Base-by-base conservation (phyloP, 2,329 filamentous ascomycete species). In the Byssochlamys sp. region DNA sequence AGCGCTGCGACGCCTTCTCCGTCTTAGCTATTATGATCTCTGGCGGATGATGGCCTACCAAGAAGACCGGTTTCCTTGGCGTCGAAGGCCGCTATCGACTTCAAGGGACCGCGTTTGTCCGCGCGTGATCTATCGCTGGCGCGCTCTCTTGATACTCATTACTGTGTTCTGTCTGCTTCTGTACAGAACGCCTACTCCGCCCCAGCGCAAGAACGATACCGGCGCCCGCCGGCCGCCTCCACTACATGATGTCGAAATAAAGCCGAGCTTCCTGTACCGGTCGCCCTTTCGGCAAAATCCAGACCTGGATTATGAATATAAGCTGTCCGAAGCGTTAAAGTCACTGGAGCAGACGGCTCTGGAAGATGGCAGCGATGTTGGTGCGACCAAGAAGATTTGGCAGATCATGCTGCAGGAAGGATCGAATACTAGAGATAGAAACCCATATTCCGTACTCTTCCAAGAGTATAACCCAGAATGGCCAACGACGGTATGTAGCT, bases 271-370 rank as follows among this genome's bases (percentile, higher is more conserved):
- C 51, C 61, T 71, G 1, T 64, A 69, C 39, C 62, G 53, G 10
- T 71, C 70, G 12, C n/a, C 58, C 1, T 70, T 67, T 55, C 68
- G 70, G 25, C 45, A 61, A 3, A 45, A 65, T 27, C 67, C 67
- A 2, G 65, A 72, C 52, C 25, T 60, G n/a, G 62, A 61, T 4
- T 72, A 69, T 19, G 70, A 72, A 57, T 53, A 48, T 9, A 55
- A 54, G 6, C 33, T 70, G 3, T 63, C 62, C 0, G 31, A 62
- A 51, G 68, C 65, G 2, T 57, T 72, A 48, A 61, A 59, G 26
- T 29, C 57, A 2, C 59, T 72, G 10, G 69, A 71, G 29, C 19
- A 54, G 0, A 19, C 54, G 3, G 58, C 61, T n/a, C 33, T 63
- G 3, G 26, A 60, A 10, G 57, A 59, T 27, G 58, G 57, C 12